These are phyloP conservation scores for Pleurotus citrinopileatus DNA, from an alignment of 768 basidiomycete genomes.

Conservation along the genomic window DNA sequence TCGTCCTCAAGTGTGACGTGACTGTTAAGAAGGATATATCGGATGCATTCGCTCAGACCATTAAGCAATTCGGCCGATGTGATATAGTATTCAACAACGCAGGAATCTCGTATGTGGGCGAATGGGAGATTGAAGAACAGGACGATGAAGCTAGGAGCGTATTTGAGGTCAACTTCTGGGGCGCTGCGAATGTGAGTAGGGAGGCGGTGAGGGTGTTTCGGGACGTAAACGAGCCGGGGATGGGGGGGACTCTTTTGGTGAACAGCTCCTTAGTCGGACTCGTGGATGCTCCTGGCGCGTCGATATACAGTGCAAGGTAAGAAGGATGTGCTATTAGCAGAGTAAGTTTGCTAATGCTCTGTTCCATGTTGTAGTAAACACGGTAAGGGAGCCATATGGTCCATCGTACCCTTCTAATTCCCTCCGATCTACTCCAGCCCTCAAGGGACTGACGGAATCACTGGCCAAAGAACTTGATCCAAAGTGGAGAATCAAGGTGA, in stretches of 20 bases:
- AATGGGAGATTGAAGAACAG: constrained; percentile 19
- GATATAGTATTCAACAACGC: constrained; percentile 20
- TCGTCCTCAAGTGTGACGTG: constrained; percentile 36
- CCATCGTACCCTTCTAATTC: background rate
- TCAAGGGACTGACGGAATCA: constrained; percentile 25
- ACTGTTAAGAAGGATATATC: constrained; percentile 18
- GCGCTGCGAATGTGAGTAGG: constrained; percentile 24
- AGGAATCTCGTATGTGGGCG: constrained; percentile 15
- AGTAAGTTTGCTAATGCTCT: background rate
- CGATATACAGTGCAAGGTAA: constrained; percentile 21
- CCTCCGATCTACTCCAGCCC: constrained; percentile 18
- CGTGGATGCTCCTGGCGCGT: constrained; percentile 1
- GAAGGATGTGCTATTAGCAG: background rate
- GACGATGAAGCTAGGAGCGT: constrained; percentile 16
- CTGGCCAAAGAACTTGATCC: constrained; percentile 30
- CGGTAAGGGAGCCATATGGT: background rate
- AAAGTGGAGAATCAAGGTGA: constrained; percentile 29
- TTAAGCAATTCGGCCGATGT: constrained; percentile 13
- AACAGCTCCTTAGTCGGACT: constrained; percentile 25
- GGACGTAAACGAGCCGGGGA: constrained; percentile 30
- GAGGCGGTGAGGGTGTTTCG: constrained; percentile 32
- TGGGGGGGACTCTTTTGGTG: constrained; percentile 32
- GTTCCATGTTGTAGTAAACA: background rate
- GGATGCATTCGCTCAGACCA: constrained; percentile 9
- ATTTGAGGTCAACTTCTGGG: constrained; percentile 30